Conservation (phyloP, 176 grass and related monocot genomes). For the Musa beccarii region DNA sequence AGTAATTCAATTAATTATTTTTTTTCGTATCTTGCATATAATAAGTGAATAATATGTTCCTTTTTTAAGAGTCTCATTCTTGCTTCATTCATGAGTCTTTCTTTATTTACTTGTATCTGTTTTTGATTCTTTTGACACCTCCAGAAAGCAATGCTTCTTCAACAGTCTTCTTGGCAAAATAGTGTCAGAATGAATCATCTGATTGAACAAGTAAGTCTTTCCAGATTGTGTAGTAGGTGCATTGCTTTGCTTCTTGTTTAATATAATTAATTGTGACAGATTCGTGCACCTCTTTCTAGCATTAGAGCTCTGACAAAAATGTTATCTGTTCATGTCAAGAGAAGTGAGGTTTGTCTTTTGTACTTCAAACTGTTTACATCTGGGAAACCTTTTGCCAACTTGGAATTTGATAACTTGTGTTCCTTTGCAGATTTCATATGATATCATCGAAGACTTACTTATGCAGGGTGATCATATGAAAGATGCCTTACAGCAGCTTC, state of each 20-base stretch:
- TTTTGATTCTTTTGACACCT: constrained; percentile 6
- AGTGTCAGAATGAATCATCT: constrained; percentile 69
- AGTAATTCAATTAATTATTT: no score
- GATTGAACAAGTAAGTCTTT: constrained; percentile 53
- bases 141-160: constrained; percentile 64
- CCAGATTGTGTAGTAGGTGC: not conserved
- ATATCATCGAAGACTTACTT: constrained; percentile 67
- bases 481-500: constrained; percentile 63
- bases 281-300: constrained; percentile 56
- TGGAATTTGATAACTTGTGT: constrained; percentile 15
- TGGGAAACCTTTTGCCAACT: not conserved
- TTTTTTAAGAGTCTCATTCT: not conserved
- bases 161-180: constrained; percentile 86
- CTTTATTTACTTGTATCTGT: not conserved
- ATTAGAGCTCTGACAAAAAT: constrained; percentile 70
- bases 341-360: constrained; percentile 41
- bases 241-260: constrained; percentile 12
- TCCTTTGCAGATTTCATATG: constrained; percentile 53
- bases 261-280: constrained; percentile 36
- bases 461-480: constrained; percentile 74
- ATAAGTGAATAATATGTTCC: no score
- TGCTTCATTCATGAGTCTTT: not conserved
- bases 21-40: no score
- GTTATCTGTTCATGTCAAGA: constrained; percentile 48
- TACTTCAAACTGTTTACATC: not conserved